Base-by-base conservation (phyloP, 2,329 filamentous ascomycete genomes). In the Nemania sp. region DNA sequence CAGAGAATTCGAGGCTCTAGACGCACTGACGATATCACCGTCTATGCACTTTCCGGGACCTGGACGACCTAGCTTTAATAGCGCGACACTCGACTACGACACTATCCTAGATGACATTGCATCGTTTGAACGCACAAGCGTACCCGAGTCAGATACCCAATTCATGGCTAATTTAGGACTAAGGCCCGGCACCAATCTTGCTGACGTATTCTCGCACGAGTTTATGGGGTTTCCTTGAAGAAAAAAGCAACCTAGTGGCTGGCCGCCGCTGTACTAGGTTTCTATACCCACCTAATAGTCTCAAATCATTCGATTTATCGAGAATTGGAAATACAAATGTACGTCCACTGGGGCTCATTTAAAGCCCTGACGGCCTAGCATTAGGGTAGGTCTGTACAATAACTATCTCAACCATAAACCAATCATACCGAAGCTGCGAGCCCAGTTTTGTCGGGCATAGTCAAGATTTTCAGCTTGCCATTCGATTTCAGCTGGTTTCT, bases 91-190 rank as follows among this genome's bases (percentile, higher is more conserved):
- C 4, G 84, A 87, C 67, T 85, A 86, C 71, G 84, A 86, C 58
- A 82, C 84, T 2, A 82, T 86, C n/a, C 74, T 86, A 52, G 84
- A 86, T 61, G 84, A 86, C 62, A 79, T 87, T 29, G 83, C 83
- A 20, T 83, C 84, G n/a, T 82, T 85, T 47, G 84, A 86, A 66
- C 83, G 81, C 70, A 79, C 80, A 0, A 84, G 86, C 61, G 79
- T 81, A 41, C 78, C 87, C 52, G 85, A 87, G 27, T 82, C 84
- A 13, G 87, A 90, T 70, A 83, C 87, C 1, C 87, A 89, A 69
- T 90, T 91, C 73, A 89, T 91, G 88, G 84, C 87, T 52, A 91
- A 91, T 72, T 80, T 91, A 22, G 89, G 89, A 0, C 90, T 90
- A 75, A 87, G 85, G 1, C 88, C 89, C 0, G 88, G 88, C 27